Evolutionary conservation across 352 stramenopile species (phyloP), one percentile per base, ranked within the genome.

Genomic region (Hyaloperonospora brassicae): DNA sequence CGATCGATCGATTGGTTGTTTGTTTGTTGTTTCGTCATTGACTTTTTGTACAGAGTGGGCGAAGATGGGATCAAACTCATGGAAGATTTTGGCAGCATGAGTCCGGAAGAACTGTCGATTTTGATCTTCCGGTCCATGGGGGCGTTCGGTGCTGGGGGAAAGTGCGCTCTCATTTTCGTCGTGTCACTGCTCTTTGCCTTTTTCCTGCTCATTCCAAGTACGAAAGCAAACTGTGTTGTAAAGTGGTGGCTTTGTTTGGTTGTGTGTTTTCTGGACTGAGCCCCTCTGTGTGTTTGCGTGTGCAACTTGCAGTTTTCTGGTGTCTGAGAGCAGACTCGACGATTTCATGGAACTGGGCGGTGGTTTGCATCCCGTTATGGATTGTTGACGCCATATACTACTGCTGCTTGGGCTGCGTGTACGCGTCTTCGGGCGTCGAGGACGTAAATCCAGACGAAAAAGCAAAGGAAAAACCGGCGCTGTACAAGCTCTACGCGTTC

Each of bases 11-110:
- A 21, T 46, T 45, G 10, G 17, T 17, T 21, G 6, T 22, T 10
- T 31, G 27, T 8, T 31, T 31, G n/a, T n/a, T n/a, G n/a, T n/a
- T n/a, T n/a, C n/a, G n/a, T n/a, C n/a, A n/a, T n/a, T n/a, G n/a
- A n/a, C n/a, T n/a, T n/a, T n/a, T n/a, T n/a, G n/a, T n/a, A 31
- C 27, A 89, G 78, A 66, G 76, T 84, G n/a, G 84, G 84, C 12
- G 81, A 93, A 69, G 81, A 93, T 57, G 84, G 84, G n/a, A 80
- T 93, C 44, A 93, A 91, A 64, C 58, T 93, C 40, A 89, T 93
- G 79, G 79, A 90, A 50, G 84, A 93, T 61, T 91, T 87, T 54
- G 77, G 74, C 50, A 86, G 76, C 57, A 86, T 93, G 77, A 80
- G 81, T 55, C 69, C 80, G 2, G 80, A 91, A 55, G 67, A 90